phyloP scores from a whole-genome alignment of 164 flowering plant species.

The Macadamia tetraphylla region DNA sequence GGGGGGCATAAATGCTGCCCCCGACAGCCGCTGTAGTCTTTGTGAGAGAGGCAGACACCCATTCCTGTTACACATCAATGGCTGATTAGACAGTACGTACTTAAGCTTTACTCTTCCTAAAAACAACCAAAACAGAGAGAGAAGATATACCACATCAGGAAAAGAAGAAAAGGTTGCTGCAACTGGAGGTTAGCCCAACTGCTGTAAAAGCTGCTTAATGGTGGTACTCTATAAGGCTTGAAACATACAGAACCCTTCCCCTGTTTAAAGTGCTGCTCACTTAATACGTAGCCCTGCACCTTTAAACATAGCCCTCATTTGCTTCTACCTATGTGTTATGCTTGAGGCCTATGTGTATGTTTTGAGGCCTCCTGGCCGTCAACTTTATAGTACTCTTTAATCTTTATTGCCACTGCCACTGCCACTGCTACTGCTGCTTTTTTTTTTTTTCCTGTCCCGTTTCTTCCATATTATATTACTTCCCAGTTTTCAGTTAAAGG shows the following conservation, averaged over 20 bases:
- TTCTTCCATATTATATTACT: neutral
- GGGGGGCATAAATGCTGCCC: too few relatives aligned
- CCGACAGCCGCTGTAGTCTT: too few relatives aligned
- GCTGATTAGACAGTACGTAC: neutral
- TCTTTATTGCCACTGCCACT: too few relatives aligned
- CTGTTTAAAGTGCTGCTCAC: neutral
- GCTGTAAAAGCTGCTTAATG: constrained; percentile 16
- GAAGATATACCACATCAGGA: neutral
- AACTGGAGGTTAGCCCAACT: neutral
- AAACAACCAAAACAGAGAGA: neutral
- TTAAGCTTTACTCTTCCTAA: neutral
- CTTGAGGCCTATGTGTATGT: too few relatives aligned
- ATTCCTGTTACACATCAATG: neutral
- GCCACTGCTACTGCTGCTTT: neutral
- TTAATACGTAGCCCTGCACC: constrained; percentile 16
- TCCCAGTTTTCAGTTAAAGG: constrained; percentile 1
- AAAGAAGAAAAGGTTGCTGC: too few relatives aligned
- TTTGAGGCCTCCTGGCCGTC: constrained; percentile 16
- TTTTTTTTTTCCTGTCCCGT: neutral
- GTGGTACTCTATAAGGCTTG: neutral
- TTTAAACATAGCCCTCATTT: constrained; percentile 27
- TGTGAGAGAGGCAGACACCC: too few relatives aligned
- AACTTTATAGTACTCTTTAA: constrained; percentile 8
- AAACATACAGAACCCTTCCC: too few relatives aligned
- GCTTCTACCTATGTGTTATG: constrained; percentile 13